Conservation (phyloP, 2,329 filamentous ascomycete species). For the Colletotrichum sp. region DNA sequence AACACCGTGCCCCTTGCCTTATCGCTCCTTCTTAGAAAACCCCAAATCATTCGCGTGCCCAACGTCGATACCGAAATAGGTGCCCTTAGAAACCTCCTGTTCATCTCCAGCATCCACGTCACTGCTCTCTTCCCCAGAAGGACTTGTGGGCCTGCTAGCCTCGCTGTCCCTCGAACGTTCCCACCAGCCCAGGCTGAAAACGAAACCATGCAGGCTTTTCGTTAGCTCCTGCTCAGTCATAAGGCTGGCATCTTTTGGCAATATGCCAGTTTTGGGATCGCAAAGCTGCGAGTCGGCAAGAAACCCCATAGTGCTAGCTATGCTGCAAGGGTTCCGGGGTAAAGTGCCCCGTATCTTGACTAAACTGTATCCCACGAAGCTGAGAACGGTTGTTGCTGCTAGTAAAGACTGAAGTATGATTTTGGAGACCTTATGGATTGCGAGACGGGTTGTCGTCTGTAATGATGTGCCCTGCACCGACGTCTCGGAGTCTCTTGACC, state of each 20-base stretch:
- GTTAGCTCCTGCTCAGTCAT: neutral
- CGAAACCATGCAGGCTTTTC: neutral
- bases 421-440: accelerated
- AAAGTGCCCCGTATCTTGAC: neutral
- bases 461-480: neutral
- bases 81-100: neutral
- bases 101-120: neutral
- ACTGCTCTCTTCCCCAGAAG: neutral
- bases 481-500: neutral
- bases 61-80: neutral
- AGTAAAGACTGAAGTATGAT: neutral
- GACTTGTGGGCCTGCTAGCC: accelerated
- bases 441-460: accelerated
- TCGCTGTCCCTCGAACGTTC: neutral
- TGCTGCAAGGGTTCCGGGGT: neutral
- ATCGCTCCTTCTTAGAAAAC: neutral
- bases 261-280: neutral
- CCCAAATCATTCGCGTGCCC: neutral
- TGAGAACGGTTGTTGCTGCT: neutral
- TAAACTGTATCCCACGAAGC: neutral
- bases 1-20: accelerated
- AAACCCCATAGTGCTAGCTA: neutral
- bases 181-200: neutral
- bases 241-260: neutral
- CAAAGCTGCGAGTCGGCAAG: neutral